Evolutionary conservation across 2,329 filamentous ascomycete species (phyloP), one percentile per base, ranked within the genome.

Genomic region (Clarireedia monteithiana): DNA sequence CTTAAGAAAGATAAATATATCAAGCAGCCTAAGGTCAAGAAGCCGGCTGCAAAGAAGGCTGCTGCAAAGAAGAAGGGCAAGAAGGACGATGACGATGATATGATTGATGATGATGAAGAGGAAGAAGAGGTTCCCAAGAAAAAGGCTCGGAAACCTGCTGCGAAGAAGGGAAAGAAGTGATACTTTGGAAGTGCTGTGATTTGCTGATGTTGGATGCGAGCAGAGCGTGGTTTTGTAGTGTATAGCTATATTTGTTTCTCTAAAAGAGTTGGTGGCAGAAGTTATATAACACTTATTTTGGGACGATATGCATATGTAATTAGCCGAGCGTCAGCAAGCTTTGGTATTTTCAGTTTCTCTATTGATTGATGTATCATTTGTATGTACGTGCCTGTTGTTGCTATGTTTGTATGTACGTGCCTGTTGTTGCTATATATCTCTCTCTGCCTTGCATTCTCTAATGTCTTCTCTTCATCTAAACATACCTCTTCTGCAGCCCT

Each of bases 1-100:
- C 71, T 97, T 51, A 90, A 87, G 67, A 95, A 92, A 69, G 94
- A 99, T 73, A 97, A 96, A 72, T 96, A 95, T 67, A 91, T 97
- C 69, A 95, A 94, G 71, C 81, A 87, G 68, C 89, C 92, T 12
- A 96, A 96, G 77, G 83, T 82, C 61, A 90, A 85, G 71, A 78
- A 76, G 57, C 71, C 73, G 14, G 67, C 75, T 30, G 74, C 63
- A 50, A 83, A 82, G 67, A 81, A 82, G 68, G 75, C 75, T 1
- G 64, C 67, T 40, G 72, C 72, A 62, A 74, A 73, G 56, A 63
- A 63, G 54, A 61, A 58, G 44, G 61, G 61, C n/a, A 53, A 60
- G 34, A 60, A 62, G 27, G 6, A 30, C 9, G 61, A 63, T 6
- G 61, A 64, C 45, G 59, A 63, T 10, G 59, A 63, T 14, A 58